phyloP scores from a whole-genome alignment of 352 stramenopile species.

The Phytophthora agathidicida region DNA sequence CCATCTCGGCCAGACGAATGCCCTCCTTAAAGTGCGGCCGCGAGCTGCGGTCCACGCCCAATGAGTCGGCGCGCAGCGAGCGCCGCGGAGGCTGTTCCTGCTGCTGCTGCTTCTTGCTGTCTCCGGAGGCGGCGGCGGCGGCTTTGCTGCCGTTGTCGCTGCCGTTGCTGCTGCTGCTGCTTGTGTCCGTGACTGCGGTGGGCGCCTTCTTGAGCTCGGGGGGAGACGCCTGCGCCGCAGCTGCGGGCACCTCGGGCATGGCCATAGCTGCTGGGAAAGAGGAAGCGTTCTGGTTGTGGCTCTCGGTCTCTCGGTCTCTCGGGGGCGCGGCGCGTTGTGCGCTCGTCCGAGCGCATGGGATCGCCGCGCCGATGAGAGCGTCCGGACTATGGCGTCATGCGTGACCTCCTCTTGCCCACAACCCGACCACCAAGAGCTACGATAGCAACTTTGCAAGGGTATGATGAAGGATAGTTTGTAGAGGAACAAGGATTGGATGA shows the following conservation, averaged over 20 bases:
- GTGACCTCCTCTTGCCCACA: conserved; percentile 18
- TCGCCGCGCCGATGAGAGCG: conserved; percentile 3
- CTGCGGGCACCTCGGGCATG: conserved; percentile 16
- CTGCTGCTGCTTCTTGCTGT: conserved; percentile 10
- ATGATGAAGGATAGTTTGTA: background rate
- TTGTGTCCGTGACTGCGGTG: conserved; percentile 31
- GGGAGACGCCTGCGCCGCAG: conserved; percentile 4
- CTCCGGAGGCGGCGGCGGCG: background rate
- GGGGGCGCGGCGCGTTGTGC: conserved; percentile 20
- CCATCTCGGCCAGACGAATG: conserved; percentile 83
- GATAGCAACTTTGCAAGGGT: conserved; percentile 10
- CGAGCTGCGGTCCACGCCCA: conserved; percentile 43
- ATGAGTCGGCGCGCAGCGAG: conserved; percentile 27
- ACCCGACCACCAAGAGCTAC: conserved; percentile 18
- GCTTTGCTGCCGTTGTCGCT: conserved; percentile 24
- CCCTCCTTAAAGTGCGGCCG: conserved; percentile 81
- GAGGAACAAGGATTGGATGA: background rate
- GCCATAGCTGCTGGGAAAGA: conserved; percentile 26
- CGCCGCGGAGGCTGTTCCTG: conserved; percentile 15
- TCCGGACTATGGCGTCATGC: conserved; percentile 20
- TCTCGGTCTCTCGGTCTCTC: background rate
- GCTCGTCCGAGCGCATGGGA: conserved; percentile 25
- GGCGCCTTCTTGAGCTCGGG: conserved; percentile 30
- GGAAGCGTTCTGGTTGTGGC: conserved; percentile 33
- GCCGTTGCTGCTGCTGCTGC: conserved; percentile 25